These are phyloP conservation scores for Vitis hybrid DNA, from an alignment of 177 flowering plant genomes.

Conservation along the genomic window DNA sequence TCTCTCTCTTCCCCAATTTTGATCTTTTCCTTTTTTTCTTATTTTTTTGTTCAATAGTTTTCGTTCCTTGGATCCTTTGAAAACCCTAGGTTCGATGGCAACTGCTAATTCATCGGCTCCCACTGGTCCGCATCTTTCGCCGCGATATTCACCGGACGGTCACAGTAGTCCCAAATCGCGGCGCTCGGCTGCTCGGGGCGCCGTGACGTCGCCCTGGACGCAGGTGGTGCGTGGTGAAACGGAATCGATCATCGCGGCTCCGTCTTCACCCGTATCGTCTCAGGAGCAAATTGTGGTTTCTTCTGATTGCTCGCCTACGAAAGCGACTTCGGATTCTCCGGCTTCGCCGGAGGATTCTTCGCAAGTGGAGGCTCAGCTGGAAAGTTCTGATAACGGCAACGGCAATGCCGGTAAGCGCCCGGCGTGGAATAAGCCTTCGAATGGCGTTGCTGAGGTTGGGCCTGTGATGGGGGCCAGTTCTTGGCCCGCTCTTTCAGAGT, in stretches of 20 bases:
- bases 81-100: constrained; percentile 7
- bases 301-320: background rate
- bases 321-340: no score
- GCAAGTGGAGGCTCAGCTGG: background rate
- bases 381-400: background rate
- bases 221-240: constrained; percentile 5
- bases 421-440: constrained; percentile 20
- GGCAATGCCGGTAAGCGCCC: constrained; percentile 14
- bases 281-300: background rate
- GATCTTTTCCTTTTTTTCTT: background rate
- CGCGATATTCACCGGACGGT: background rate
- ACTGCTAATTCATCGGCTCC: constrained; percentile 6
- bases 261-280: background rate
- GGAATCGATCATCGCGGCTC: background rate
- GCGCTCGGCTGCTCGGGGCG: background rate
- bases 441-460: constrained; percentile 8
- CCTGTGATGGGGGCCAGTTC: constrained; percentile 7
- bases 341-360: background rate
- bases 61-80: background rate
- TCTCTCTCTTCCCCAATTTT: background rate
- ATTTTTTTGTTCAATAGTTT: background rate
- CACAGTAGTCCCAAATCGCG: constrained; percentile 5
- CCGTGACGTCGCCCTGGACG: constrained; percentile 2
- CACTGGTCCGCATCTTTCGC: constrained; percentile 1
- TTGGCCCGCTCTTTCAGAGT: constrained; percentile 15